Evolutionary conservation across 306 rosid genomes (phyloP), one percentile per base, ranked within the genome.

Genomic region (Sicyos baderoa): DNA sequence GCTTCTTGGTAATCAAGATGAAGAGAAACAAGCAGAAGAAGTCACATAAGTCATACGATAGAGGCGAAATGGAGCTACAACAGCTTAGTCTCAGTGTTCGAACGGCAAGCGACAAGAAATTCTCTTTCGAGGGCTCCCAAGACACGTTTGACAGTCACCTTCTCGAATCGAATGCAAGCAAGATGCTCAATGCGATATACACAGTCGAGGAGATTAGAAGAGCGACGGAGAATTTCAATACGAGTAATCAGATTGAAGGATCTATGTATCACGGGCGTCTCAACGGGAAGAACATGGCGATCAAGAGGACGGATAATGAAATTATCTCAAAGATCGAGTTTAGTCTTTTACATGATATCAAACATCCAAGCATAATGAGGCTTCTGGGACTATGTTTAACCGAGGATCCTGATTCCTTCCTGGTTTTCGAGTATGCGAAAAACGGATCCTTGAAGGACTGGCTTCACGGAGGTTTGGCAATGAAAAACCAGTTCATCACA

Each of bases 401-500:
- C 2, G 87, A 85, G 25, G 85, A 81, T 45, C 72, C 74, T 49
- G 89, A 87, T 29, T 89, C 95, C 0, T 85, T 70, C 74, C 74
- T 89, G 60, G 85, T 86, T 18, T 88, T 87, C 29, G 98, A 89
- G 87, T 87, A 82, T 62, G 91, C 93, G 1, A 81, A 81, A 71
- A 92, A 92, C 35, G 98, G 98, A 21, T 86, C 98, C 4, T 64
- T 92, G 67, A 89, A 86, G 75, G 98, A 92, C 65, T 92, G 98
- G 98, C 88, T 92, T 53, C 96, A 92, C 27, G 93, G 93, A 23
- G 95, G 98, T 48, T 70, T 92, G 77, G 98, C 98, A 45, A 85
- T 92, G 67, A 92, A 92, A 81, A 92, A 85, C 76, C 96, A 92
- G 72, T 92, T 87, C 91, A 92, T 89, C 62, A 74, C 90, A 54